Base-by-base conservation (phyloP, 2,329 filamentous ascomycete genomes). In the Didymella segeticola region DNA sequence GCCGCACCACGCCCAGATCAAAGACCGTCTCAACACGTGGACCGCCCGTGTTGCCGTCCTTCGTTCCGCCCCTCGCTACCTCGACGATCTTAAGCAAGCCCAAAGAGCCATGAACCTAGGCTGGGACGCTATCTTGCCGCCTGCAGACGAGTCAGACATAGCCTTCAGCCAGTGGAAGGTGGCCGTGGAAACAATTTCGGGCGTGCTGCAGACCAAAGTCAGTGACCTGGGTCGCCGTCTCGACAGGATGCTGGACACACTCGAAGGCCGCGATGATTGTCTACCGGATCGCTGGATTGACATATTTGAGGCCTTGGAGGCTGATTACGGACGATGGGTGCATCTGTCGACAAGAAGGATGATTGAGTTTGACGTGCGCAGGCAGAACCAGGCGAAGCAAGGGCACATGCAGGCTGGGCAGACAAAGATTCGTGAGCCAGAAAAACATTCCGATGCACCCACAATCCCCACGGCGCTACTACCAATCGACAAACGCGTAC, bases 271-370 rank as follows among this genome's bases (percentile, higher is more conserved):
- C 48, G 82, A 89, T 36, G 95, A 99, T 67, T 91, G 89, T 0
- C 78, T 99, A 9, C 95, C 95, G 0, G 89, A 96, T 33, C 73
- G 79, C 23, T 99, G 93, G 95, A 85, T 98, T 50, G 91, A 96
- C 64, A 83, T 87, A 4, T 88, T 98, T 77, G 95, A 98, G 72
- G 76, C 78, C 0, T 79, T 96, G 4, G 95, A 99, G 72, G 79
- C 82, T 10, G 84, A 87, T 25, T 96, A 93, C 73, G 85, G 86
- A 7, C 83, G 87, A 20, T 99, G 95, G 95, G 86, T 87, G 36
- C 87, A 89, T 41, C 83, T 88, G 41, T 92, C 90, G 26, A 91
- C 96, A 68, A 83, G 83, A 55, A 87, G 84, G 64, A 82, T 93
- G n/a, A 80, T 88, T 43, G 86, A 90, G 61, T 83, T 85, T 19